Evolutionary conservation across 2,329 filamentous ascomycete genomes (phyloP).

Genomic region (Rhinocladiella similis): DNA sequence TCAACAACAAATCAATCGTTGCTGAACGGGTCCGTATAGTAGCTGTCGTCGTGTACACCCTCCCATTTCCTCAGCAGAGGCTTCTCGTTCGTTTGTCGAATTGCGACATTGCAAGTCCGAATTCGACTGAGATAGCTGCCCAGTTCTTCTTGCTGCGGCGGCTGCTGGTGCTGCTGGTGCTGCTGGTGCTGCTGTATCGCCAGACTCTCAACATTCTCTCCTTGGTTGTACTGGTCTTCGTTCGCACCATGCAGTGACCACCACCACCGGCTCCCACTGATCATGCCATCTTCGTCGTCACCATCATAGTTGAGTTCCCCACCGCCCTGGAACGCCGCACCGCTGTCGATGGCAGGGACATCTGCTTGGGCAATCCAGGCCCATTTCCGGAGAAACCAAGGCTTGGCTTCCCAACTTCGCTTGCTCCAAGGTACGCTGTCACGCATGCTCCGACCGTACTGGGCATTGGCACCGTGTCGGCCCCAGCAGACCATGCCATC

Average conservation of each 20-base stretch:
- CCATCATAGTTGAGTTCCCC: conserved; percentile 22
- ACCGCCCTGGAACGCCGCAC: conserved; percentile 11
- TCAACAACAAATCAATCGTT: too few species aligned
- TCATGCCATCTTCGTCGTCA: conserved; percentile 23
- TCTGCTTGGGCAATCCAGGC: conserved; percentile 37
- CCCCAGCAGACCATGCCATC: conserved; percentile 44
- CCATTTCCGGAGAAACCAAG: conserved; percentile 49
- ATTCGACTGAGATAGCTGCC: conserved; percentile 16
- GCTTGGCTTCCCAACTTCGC: conserved; percentile 47
- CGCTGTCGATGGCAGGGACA: conserved; percentile 22
- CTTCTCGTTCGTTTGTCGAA: conserved; percentile 12
- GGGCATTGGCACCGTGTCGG: conserved; percentile 23
- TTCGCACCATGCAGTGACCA: conserved; percentile 16
- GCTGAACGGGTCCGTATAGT: background rate
- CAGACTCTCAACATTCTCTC: too few species aligned
- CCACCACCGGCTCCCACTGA: conserved; percentile 23
- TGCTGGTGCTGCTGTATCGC: background rate
- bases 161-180: too few species aligned
- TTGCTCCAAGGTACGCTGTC: conserved; percentile 46
- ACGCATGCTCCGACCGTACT: conserved; percentile 32
- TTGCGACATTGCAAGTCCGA: conserved; percentile 15
- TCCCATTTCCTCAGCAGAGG: conserved; percentile 15
- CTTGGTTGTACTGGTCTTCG: background rate
- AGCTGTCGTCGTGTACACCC: background rate
- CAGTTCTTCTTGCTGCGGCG: conserved; percentile 10